Base-by-base conservation (phyloP, 1,139 yeast genomes). In the Candida sp. region DNA sequence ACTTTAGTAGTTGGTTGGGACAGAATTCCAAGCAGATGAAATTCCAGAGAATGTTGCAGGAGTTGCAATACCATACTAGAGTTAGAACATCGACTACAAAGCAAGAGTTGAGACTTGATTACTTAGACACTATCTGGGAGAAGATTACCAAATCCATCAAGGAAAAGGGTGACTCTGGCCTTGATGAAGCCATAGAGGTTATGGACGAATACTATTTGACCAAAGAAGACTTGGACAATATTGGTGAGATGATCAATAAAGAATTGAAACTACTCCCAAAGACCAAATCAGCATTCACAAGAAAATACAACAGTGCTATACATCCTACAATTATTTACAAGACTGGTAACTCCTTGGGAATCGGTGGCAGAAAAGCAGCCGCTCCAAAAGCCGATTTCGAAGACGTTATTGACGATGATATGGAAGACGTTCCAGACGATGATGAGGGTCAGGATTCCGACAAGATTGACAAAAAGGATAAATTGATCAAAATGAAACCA, bases 281-380 rank as follows among this genome's bases (percentile, higher is more conserved):
- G 32, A 86, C 85, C 23, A 96, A 96, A 65, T 75, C 96, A 5
- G 87, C 91, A 8, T 92, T 94, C 66, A 96, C 99, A 0, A 77
- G 97, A 58, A 83, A 80, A 57, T 94, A 94, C 67, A 96, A 96
- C 66, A 68, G 82, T 12, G 69, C 69, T 44, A 74, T 84, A 7
- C 99, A 94, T 70, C 98, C 98, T 1, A 84, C 90, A 3, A 92
- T 97, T 3, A 91, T 90, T 53, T 88, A 88, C 76, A 83, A 81
- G 60, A 84, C 88, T 1, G 88, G 88, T 7, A 81, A 80, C 56
- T 78, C 85, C 4, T 76, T 80, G 17, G 59, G 63, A 56, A 68
- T 76, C 1, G 72, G 68, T 8, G 68, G 68, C 9, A 60, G 65
- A 11, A 67, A 68, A 44, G 75, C 75, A 50, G 44, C 52, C 9